A percentile compares a stretch with the other conserved stretches of the same genome.
Conservation (phyloP, 1,139 yeast species). For the Taphrina communis region DNA sequence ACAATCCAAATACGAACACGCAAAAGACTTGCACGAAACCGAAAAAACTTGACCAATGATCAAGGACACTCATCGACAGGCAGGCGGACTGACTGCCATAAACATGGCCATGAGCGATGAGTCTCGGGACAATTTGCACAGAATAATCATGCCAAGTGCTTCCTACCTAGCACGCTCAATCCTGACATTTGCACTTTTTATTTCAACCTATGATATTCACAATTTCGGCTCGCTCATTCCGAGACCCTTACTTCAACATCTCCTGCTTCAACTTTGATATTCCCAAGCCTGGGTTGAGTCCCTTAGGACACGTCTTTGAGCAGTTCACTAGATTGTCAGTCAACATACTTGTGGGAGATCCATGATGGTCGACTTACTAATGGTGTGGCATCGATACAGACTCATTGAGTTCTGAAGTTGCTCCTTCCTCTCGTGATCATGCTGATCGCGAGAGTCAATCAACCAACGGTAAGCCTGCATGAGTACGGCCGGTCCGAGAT, state of each 20-base stretch:
- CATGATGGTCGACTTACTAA: slow-evolving; percentile 16
- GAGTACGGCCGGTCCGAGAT: slow-evolving; percentile 96
- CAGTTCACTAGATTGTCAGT: slow-evolving; percentile 37
- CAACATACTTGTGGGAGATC: too few relatives aligned
- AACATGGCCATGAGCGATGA: too few relatives aligned
- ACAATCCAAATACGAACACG: too few relatives aligned
- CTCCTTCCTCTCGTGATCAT: slow-evolving; percentile 77
- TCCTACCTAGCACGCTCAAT: not conserved
- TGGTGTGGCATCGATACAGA: slow-evolving; percentile 95
- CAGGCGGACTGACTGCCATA: too few relatives aligned
- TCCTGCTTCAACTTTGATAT: slow-evolving; percentile 96
- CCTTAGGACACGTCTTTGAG: slow-evolving; percentile 87
- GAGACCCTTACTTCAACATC: slow-evolving; percentile 56
- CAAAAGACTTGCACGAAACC: too few relatives aligned
- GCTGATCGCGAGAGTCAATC: slow-evolving; percentile 95
- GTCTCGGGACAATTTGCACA: too few relatives aligned
- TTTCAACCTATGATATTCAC: not conserved
- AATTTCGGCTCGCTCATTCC: not conserved
- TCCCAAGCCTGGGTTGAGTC: slow-evolving; percentile 96
- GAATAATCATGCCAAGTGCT: not conserved
- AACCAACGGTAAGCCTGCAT: slow-evolving; percentile 99
- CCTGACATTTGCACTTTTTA: not conserved
- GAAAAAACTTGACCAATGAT: too few relatives aligned
- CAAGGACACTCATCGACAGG: too few relatives aligned
- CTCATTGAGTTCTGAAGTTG: slow-evolving; percentile 97